These are phyloP conservation scores for Agaricus blazei DNA, from an alignment of 768 basidiomycete genomes.

Conservation along the genomic window DNA sequence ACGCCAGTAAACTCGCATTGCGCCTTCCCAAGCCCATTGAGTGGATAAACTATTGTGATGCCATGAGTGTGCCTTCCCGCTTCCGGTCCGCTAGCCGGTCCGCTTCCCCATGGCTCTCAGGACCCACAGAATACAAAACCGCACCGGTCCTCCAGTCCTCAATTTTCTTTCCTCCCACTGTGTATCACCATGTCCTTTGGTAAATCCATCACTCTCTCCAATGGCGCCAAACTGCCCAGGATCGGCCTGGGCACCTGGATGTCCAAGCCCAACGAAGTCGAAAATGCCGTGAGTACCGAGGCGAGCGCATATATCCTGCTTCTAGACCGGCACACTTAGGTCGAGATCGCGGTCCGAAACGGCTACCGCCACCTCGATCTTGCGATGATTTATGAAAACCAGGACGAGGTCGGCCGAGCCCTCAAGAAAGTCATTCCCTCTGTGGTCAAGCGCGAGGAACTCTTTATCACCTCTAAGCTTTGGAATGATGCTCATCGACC, in stretches of 20 bases:
- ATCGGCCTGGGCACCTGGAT: constrained; percentile 85
- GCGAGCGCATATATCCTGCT: constrained; percentile 2
- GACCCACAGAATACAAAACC: too few relatives aligned
- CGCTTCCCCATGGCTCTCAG: background rate
- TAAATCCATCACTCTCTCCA: constrained; percentile 35
- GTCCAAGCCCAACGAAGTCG: constrained; percentile 71
- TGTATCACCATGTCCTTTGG: constrained; percentile 32
- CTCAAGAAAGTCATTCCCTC: constrained; percentile 73
- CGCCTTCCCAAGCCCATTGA: too few relatives aligned
- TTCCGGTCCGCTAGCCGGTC: background rate
- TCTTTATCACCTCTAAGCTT: constrained; percentile 79
- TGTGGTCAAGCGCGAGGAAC: constrained; percentile 74
- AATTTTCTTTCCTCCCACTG: background rate
- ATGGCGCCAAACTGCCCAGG: constrained; percentile 56
- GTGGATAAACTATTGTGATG: too few relatives aligned
- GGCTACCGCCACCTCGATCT: constrained; percentile 87
- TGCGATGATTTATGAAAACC: constrained; percentile 77
- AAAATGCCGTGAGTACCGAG: constrained; percentile 51
- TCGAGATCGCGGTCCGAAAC: constrained; percentile 66
- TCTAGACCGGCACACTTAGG: constrained; percentile 32
- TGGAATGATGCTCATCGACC: constrained; percentile 77
- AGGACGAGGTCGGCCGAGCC: constrained; percentile 69
- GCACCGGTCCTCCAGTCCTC: background rate
- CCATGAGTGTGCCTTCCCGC: background rate
- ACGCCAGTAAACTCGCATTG: too few relatives aligned